Evolutionary conservation across 2,329 filamentous ascomycete species (phyloP), one percentile per base, ranked within the genome.

Genomic region (Metarhizium guizhouense): DNA sequence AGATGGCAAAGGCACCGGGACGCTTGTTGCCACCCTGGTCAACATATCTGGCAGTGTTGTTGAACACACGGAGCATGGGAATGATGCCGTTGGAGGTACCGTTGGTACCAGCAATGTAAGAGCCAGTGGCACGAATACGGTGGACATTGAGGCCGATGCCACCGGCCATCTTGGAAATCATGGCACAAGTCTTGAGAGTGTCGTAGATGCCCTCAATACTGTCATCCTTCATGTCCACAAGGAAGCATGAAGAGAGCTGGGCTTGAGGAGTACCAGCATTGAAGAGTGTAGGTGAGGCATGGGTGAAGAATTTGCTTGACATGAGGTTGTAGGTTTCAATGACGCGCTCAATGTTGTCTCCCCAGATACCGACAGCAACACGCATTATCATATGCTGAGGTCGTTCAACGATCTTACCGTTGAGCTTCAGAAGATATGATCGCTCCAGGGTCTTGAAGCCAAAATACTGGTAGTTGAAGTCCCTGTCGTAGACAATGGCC

Each of bases 381-480:
- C 94, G 90, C 94, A 99, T 99, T 66, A 99, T 93, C 91, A 99
- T 94, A 78, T 99, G 94, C 76, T 99, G 94, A 48, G 94, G 94
- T 67, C 94, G 86, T 79, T 99, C 94, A 53, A 92, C 93, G 69
- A 97, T 90, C 77, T 96, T 95, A 71, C 91, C 92, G 66, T 96
- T 83, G 62, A 97, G 88, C 70, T 95, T 92, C 63, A 99, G 86
- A 53, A 99, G 86, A 69, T 99, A 99, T 68, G 94, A 99, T 58
- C 94, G 87, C 80, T 99, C 94, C 43, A 99, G 80, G 7, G 94
- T 99, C 84, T 99, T 99, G 85, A 99, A 99, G 61, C 94, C 94
- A 68, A 99, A 99, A 78, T 95, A 99, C 78, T 99, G 94, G 80
- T 99, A 99, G 83, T 97, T 96, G 83, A 99, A 99, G 72, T 99